Evolutionary conservation across 495 filamentous ascomycete species (phyloP).

Genomic region (Opeltia flavorubescens): DNA sequence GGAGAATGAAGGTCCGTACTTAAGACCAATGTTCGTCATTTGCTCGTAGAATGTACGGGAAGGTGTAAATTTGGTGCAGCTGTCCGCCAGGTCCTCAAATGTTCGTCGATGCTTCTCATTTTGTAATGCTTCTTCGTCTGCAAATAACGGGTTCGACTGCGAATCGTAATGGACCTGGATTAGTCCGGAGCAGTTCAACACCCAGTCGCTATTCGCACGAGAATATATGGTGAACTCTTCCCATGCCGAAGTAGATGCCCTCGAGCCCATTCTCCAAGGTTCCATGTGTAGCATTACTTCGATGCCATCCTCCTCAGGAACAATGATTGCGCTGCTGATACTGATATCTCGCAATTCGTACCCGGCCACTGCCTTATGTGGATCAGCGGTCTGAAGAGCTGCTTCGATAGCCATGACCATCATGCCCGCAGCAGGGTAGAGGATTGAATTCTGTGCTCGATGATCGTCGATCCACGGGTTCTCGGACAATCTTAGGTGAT

Average conservation of each 20-base stretch:
- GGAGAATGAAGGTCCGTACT: slow-evolving; percentile 17
- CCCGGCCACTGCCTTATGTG: background rate
- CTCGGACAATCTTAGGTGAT: slow-evolving; percentile 19
- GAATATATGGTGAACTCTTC: too few species aligned
- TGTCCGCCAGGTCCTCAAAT: background rate
- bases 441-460: slow-evolving; percentile 5
- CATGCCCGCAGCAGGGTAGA: slow-evolving; percentile 15
- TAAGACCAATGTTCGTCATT: slow-evolving; percentile 14
- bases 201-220: too few species aligned
- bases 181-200: too few species aligned
- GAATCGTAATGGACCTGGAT: too few species aligned
- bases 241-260: too few species aligned
- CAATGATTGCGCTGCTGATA: background rate
- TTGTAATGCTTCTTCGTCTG: too few species aligned
- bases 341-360: background rate
- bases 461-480: slow-evolving; percentile 18
- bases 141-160: too few species aligned
- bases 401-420: slow-evolving; percentile 20
- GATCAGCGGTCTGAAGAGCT: slow-evolving; percentile 5
- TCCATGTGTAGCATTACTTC: slow-evolving; percentile 13
- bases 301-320: slow-evolving; percentile 8
- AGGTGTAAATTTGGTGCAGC: background rate
- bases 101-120: too few species aligned
- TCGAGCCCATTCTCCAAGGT: too few species aligned
- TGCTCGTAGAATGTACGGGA: slow-evolving; percentile 11